phyloP scores from a whole-genome alignment of 2,329 filamentous ascomycete species.

The Bretziella fagacearum region DNA sequence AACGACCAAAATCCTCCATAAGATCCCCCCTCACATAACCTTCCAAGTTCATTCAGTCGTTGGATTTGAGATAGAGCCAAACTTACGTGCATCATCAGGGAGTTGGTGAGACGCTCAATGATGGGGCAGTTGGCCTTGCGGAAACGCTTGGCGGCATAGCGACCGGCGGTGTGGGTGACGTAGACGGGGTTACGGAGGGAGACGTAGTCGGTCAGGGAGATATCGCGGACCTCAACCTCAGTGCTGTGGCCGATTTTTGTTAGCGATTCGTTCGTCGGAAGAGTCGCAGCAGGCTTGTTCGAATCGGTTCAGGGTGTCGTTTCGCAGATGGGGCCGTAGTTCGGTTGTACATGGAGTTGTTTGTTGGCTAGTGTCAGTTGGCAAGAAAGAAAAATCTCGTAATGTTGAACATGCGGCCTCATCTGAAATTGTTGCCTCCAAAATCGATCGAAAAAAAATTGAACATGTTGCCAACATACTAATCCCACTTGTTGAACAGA shows the following conservation, averaged over 20 bases:
- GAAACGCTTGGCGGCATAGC: constrained; percentile 99
- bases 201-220: constrained; percentile 99
- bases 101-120: constrained; percentile 99
- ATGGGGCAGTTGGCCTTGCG: constrained; percentile 99
- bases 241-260: constrained; percentile 11
- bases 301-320: background rate
- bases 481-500: constrained; percentile 95
- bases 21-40: background rate
- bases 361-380: too few species aligned
- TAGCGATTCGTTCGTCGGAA: constrained; percentile 4
- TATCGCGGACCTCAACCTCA: constrained; percentile 99
- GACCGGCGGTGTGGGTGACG: constrained; percentile 95
- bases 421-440: background rate
- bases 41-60: too few species aligned
- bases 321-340: too few species aligned
- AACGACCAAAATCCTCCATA: background rate
- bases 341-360: too few species aligned
- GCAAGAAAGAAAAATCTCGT: constrained; percentile 1
- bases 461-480: constrained; percentile 23
- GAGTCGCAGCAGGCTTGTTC: background rate
- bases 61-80: background rate
- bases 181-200: constrained; percentile 99
- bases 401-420: constrained; percentile 1
- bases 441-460: constrained; percentile 7
- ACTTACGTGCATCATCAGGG: constrained; percentile 87